phyloP scores from a whole-genome alignment of 2,329 filamentous ascomycete genomes.

The Fusarium equiseti region DNA sequence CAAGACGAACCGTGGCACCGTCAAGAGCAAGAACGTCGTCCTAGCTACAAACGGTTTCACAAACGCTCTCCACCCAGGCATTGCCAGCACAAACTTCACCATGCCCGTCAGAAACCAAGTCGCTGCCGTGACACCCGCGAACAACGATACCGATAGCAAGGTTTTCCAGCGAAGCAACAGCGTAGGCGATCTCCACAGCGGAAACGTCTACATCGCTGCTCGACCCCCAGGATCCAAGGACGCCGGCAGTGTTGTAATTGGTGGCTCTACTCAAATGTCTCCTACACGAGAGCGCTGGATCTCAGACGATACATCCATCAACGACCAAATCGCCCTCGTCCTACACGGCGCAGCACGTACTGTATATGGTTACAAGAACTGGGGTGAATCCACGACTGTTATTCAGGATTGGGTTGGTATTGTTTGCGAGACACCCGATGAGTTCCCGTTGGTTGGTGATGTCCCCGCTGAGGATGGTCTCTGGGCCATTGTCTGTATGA shows the following conservation, averaged over 20 bases:
- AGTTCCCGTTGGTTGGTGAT: constrained; percentile 20
- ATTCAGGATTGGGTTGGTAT: constrained; percentile 33
- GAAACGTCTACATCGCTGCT: constrained; percentile 25
- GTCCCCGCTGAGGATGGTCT: constrained; percentile 27
- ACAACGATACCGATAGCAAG: not conserved
- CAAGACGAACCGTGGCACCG: constrained; percentile 23
- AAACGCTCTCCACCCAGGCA: constrained; percentile 11
- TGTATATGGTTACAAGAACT: constrained; percentile 16
- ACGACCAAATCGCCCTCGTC: constrained; percentile 22
- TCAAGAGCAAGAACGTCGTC: constrained; percentile 28
- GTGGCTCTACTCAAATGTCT: constrained; percentile 27
- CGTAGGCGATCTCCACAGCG: constrained; percentile 15
- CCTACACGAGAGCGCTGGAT: constrained; percentile 15
- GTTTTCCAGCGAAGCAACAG: constrained; percentile 24
- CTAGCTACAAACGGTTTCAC: constrained; percentile 34
- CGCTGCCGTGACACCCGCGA: not conserved
- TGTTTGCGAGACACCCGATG: constrained; percentile 20
- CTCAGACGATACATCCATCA: constrained; percentile 16
- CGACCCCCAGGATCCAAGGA: constrained; percentile 17
- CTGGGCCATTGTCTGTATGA: constrained; percentile 34
- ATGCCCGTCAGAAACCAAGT: constrained; percentile 33
- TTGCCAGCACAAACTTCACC: constrained; percentile 29
- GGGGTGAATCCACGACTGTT: constrained; percentile 18
- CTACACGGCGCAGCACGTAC: constrained; percentile 21
- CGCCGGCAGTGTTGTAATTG: constrained; percentile 16